phyloP scores from a whole-genome alignment of 495 filamentous ascomycete genomes.

The Cetradonia linearis region DNA sequence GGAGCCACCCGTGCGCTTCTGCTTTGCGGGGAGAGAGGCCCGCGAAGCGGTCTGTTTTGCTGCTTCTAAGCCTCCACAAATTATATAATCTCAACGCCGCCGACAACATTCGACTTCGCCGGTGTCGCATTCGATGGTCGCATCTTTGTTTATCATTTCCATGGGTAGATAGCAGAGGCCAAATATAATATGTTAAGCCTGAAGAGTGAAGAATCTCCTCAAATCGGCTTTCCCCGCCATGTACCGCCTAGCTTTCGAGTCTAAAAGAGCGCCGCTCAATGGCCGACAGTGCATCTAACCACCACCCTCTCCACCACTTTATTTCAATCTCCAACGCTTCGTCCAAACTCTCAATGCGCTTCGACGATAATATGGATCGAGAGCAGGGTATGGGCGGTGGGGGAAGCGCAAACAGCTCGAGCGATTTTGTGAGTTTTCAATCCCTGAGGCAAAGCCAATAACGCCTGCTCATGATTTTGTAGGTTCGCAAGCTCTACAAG shows the following conservation, averaged over 20 bases:
- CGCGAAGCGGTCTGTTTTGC: not conserved
- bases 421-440: constrained; percentile 61
- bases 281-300: constrained; percentile 8
- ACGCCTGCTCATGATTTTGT: constrained; percentile 27
- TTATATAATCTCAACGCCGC: not conserved
- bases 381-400: constrained; percentile 34
- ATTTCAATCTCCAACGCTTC: constrained; percentile 6
- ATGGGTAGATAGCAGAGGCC: not conserved
- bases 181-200: not conserved
- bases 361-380: constrained; percentile 39
- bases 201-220: constrained; percentile 1
- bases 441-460: not conserved
- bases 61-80: not conserved
- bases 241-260: constrained; percentile 15
- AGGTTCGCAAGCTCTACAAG: constrained; percentile 99
- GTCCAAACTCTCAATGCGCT: constrained; percentile 16
- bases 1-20: constrained; percentile 2
- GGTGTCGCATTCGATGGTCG: not conserved
- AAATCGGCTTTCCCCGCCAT: constrained; percentile 6
- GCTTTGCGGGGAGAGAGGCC: not conserved
- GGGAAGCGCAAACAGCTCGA: constrained; percentile 57
- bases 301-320: constrained; percentile 9
- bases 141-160: not conserved
- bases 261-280: constrained; percentile 9
- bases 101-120: not conserved